Evolutionary conservation across 768 basidiomycete genomes (phyloP).

Genomic region (Leucogyrophana mollusca): DNA sequence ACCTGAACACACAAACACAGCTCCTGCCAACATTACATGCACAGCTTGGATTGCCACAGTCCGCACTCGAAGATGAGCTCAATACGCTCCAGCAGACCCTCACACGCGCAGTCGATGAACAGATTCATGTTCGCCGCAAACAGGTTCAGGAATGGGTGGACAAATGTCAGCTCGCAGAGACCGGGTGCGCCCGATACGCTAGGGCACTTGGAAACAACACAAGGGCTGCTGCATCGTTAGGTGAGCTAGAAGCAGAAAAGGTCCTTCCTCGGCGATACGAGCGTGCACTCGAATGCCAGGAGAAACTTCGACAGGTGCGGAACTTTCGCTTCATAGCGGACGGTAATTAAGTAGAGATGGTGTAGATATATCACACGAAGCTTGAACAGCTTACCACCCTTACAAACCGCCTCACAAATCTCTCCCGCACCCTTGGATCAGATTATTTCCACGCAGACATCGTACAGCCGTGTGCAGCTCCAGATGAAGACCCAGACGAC

Average conservation of each 20-base stretch:
- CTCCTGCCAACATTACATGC: constrained; percentile 79
- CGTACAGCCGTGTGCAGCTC: constrained; percentile 43
- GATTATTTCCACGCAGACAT: constrained; percentile 60
- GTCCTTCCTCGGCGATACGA: constrained; percentile 73
- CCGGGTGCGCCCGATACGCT: constrained; percentile 63
- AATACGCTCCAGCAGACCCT: constrained; percentile 71
- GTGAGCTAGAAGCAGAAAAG: constrained; percentile 69
- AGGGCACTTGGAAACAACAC: constrained; percentile 70
- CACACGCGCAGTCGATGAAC: constrained; percentile 69
- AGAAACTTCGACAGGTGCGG: constrained; percentile 77
- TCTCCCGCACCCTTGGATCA: constrained; percentile 60
- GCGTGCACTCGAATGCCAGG: constrained; percentile 66
- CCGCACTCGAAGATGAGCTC: constrained; percentile 81
- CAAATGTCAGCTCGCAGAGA: constrained; percentile 61
- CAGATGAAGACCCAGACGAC: constrained; percentile 39
- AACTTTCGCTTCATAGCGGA: constrained; percentile 9
- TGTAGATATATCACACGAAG: constrained; percentile 73
- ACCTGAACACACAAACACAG: constrained; percentile 79
- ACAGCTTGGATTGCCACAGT: constrained; percentile 79
- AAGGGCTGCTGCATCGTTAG: constrained; percentile 62
- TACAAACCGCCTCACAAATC: constrained; percentile 58
- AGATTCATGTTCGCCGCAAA: constrained; percentile 65
- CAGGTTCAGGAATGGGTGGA: constrained; percentile 77
- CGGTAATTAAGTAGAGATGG: neutral
- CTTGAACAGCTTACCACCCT: constrained; percentile 73